Base-by-base conservation (phyloP, 2,329 filamentous ascomycete genomes). In the Pseudopyrenochaeta lycopersici region DNA sequence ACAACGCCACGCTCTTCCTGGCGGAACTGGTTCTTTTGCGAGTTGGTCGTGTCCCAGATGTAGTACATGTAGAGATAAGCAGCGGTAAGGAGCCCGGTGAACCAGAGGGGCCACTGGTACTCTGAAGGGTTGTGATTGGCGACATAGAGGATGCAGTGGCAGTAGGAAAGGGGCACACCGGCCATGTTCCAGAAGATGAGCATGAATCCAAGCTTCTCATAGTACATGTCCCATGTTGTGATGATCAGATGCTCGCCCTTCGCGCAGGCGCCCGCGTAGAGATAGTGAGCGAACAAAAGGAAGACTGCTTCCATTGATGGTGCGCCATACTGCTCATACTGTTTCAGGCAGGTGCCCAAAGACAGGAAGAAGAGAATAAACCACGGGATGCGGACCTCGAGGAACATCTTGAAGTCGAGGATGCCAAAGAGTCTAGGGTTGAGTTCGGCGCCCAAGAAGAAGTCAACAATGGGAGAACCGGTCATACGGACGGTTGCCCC, bases 151-250 rank as follows among this genome's bases (percentile, higher is more conserved):
- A 90, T 94, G 84, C 90, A 95, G 82, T 97, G 92, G 81, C 92
- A 96, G 84, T 97, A 97, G 49, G 88, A 92, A 46, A 97, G 83
- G 12, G 92, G 92, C 21, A 97, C 92, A 63, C 92, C 92, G 41
- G 92, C 92, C 74, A 97, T 82, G 78, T 97, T 97, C 92, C 92
- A 97, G 85, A 97, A 97, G 76, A 96, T 96, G 63, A 97, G 85
- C 92, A 97, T 97, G 82, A 97, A 97, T 46, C 92, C 92, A 86
- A 91, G 93, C 80, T 97, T 97, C 82, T 97, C 92, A 68, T 92
- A 94, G 82, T 96, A 96, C 89, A 97, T 96, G 70, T 97, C 92
- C 89, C 92, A 97, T 44, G 91, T 95, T 7, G 90, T 90, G 54
- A 92, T 85, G 76, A 97, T 97, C 73, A 92, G 85, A 78, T 97